Evolutionary conservation across 768 basidiomycete species (phyloP).

Genomic region (Ephemerocybe angulata): DNA sequence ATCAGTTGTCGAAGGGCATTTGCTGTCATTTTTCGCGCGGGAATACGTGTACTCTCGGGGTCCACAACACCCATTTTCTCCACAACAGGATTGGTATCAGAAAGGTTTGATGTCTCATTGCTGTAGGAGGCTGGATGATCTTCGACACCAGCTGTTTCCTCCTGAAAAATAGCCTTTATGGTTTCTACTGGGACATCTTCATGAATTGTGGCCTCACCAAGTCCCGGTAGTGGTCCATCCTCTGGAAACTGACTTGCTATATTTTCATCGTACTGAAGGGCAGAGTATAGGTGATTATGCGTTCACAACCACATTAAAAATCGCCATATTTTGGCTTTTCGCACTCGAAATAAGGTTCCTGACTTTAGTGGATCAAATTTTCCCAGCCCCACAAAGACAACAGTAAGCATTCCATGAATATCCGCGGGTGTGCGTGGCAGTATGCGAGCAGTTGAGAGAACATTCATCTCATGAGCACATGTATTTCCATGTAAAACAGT

Average conservation of each 20-base stretch:
- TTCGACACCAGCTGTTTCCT: constrained; percentile 25
- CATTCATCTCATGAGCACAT: constrained; percentile 31
- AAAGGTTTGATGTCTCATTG: background rate
- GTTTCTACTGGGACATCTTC: constrained; percentile 4
- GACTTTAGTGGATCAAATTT: constrained; percentile 15
- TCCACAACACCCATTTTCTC: constrained; percentile 30
- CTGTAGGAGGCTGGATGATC: constrained; percentile 16
- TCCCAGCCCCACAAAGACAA: constrained; percentile 27
- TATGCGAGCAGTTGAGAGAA: constrained; percentile 24
- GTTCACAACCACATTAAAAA: background rate
- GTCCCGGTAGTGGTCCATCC: background rate
- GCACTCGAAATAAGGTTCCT: constrained; percentile 18
- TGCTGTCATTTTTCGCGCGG: constrained; percentile 20
- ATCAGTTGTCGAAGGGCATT: constrained; percentile 23
- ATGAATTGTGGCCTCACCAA: constrained; percentile 16
- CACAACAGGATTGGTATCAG: constrained; percentile 12
- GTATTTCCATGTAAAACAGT: constrained; percentile 30
- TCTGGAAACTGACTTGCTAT: background rate
- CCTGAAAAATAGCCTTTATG: constrained; percentile 13
- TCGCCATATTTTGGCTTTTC: background rate
- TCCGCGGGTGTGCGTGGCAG: constrained; percentile 24
- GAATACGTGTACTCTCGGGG: constrained; percentile 20
- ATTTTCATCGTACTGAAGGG: background rate
- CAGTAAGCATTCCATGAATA: constrained; percentile 19
- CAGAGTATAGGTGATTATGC: background rate